Evolutionary conservation across 208 protist genomes (phyloP).

Genomic region (Crithidia fasciculata): DNA sequence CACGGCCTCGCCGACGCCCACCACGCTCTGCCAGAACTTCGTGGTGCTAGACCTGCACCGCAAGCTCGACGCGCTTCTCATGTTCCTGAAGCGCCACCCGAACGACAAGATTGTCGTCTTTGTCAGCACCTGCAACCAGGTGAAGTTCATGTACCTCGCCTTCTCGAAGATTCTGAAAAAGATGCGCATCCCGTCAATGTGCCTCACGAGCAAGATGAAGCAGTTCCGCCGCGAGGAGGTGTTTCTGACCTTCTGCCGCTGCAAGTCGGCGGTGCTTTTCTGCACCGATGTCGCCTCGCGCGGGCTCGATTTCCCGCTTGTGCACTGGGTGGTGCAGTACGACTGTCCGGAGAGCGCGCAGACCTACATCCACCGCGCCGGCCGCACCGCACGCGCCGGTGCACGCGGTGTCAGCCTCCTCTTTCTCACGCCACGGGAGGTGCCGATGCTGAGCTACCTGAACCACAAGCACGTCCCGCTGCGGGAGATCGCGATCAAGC

Average conservation of each 20-base stretch:
- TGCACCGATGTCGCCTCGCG: slow-evolving; percentile 99
- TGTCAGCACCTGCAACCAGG: slow-evolving; percentile 98
- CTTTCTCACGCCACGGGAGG: slow-evolving; percentile 97
- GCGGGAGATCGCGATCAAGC: slow-evolving; percentile 86
- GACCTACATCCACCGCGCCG: slow-evolving; percentile 99
- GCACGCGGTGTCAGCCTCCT: slow-evolving; percentile 94
- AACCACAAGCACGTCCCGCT: slow-evolving; percentile 83
- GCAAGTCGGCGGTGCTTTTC: slow-evolving; percentile 94
- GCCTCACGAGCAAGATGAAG: slow-evolving; percentile 94
- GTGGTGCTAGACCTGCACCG: slow-evolving; percentile 89
- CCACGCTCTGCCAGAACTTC: slow-evolving; percentile 95
- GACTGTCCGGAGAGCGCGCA: slow-evolving; percentile 98
- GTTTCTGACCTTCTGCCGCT: slow-evolving; percentile 89
- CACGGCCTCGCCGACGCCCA: slow-evolving; percentile 80
- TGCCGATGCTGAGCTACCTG: slow-evolving; percentile 92
- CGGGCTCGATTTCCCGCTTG: slow-evolving; percentile 97
- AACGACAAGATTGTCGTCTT: slow-evolving; percentile 98
- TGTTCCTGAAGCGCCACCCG: slow-evolving; percentile 97
- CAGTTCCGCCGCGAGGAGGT: slow-evolving; percentile 93
- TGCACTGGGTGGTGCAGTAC: slow-evolving; percentile 99
- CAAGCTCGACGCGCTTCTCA: slow-evolving; percentile 98
- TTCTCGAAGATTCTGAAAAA: slow-evolving; percentile 92
- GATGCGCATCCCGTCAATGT: slow-evolving; percentile 92
- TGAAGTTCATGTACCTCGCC: slow-evolving; percentile 94
- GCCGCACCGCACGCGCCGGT: slow-evolving; percentile 95